Evolutionary conservation across 495 filamentous ascomycete genomes (phyloP), one percentile per base, ranked within the genome.

Genomic region (Neohortaea acidophila): DNA sequence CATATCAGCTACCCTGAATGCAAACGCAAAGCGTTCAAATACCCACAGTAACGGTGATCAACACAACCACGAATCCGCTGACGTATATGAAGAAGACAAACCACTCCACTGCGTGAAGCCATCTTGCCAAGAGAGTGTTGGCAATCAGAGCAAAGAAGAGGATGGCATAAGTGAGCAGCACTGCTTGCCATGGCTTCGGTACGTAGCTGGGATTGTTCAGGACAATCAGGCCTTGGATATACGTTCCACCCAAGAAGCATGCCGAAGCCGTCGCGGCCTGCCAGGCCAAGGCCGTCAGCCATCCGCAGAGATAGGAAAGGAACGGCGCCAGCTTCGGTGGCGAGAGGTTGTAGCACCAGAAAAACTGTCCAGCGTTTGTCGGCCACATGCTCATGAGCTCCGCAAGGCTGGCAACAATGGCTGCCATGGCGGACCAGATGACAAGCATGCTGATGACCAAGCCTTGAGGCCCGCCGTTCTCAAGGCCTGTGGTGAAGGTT

Each of bases 111-210:
- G 29, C 22, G 7, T 64, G 60, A n/a, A 72, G 49, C 1, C 57
- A 12, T 6, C 43, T 59, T 21, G 63, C 58, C 2, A 57, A 49
- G 5, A 62, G 27, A 0, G 55, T 53, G 46, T 70, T 72, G 49
- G 65, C 51, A 2, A 50, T 53, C 0, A 68, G 39, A 2, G 60
- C 56, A 15, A 69, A 54, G 0, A 49, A 20, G 0, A 62, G 39
- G 0, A 53, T 41, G 1, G 59, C 68, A 58, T 60, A 68, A 22
- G 62, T 53, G 3, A 68, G 37, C 4, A 70, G 38, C 3, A 60
- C 67, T 0, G 36, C 54, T n/a, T 69, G 64, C 52, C 51, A 58
- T 36, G 32, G 33, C 34, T 45, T 21, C 9, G 51, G 46, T n/a
- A 42, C 21, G 38, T 55, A 58, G 17, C 30, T 28, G 3, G 37